These are phyloP conservation scores for Thuja plicata DNA, from an alignment of 83 land plant genomes.

Conservation along the genomic window DNA sequence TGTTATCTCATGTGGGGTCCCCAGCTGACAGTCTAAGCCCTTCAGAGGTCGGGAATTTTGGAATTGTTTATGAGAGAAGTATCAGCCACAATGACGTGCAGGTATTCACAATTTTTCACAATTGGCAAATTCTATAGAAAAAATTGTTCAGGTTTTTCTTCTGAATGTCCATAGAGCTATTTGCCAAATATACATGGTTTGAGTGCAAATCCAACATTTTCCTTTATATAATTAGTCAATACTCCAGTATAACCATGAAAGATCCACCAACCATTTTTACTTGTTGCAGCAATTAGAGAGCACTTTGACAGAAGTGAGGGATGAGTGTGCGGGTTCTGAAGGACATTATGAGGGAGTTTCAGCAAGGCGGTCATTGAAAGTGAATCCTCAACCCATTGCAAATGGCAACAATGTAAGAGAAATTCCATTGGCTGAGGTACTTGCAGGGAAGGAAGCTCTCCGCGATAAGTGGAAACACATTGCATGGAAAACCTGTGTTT, in stretches of 20 bases:
- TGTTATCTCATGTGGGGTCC: constrained; percentile 37
- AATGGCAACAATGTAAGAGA: not conserved
- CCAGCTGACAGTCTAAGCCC: not conserved
- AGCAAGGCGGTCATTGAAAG: constrained; percentile 8
- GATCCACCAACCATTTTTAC: not conserved
- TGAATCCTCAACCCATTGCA: not conserved
- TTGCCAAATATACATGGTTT: not conserved
- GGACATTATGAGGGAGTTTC: not conserved
- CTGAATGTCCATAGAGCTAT: not conserved
- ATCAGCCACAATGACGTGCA: not conserved
- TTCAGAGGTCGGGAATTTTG: not conserved
- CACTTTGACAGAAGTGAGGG: not conserved
- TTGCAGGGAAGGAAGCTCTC: constrained; percentile 14
- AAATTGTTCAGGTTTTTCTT: not conserved
- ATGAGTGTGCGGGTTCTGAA: not conserved
- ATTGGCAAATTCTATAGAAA: not conserved
- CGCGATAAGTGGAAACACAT: constrained; percentile 30
- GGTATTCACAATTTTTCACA: not conserved
- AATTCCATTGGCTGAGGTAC: not conserved
- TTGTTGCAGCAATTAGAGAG: not conserved
- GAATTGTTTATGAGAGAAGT: not conserved
- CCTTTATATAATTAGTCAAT: not conserved
- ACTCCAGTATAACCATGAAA: not conserved
- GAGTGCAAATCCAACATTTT: not conserved
- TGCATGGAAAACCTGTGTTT: constrained; percentile 52